A percentile compares a stretch with the other conserved stretches of the same genome.
These are phyloP conservation scores for Blastomyces silverae DNA, from an alignment of 2,329 filamentous ascomycete species.

Conservation along the genomic window DNA sequence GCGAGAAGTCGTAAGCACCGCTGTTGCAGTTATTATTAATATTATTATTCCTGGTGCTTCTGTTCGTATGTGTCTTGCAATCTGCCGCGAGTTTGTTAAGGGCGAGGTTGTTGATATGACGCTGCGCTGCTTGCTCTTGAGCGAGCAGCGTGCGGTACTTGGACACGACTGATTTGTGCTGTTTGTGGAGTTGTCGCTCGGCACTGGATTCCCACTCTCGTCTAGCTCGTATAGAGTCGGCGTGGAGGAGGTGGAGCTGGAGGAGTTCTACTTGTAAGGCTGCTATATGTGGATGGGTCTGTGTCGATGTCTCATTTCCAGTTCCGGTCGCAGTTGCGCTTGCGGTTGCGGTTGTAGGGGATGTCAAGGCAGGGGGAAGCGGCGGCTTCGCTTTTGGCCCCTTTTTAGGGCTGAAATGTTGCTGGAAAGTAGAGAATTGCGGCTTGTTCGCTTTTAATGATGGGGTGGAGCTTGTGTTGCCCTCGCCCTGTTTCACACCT, in stretches of 20 bases:
- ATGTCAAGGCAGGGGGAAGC: conserved; percentile 18
- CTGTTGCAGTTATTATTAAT: neutral
- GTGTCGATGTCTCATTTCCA: conserved; percentile 16
- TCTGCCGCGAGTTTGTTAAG: conserved; percentile 33
- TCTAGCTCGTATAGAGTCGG: conserved; percentile 27
- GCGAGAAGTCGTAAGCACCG: conserved; percentile 27
- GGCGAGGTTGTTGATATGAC: conserved; percentile 33
- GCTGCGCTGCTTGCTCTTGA: conserved; percentile 32
- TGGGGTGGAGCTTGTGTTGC: conserved; percentile 10
- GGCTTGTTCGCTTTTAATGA: conserved; percentile 25
- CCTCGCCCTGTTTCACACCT: conserved; percentile 11
- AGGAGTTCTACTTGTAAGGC: conserved; percentile 40
- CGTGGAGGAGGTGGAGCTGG: conserved; percentile 39
- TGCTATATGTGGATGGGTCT: conserved; percentile 31
- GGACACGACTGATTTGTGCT: conserved; percentile 33
- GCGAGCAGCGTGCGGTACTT: conserved; percentile 30
- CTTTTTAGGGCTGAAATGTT: conserved; percentile 38
- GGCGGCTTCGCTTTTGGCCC: conserved; percentile 25
- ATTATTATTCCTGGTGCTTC: conserved; percentile 17
- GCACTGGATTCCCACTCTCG: conserved; percentile 30
- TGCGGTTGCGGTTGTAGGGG: conserved; percentile 12
- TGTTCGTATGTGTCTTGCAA: conserved; percentile 22
- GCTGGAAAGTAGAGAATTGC: conserved; percentile 35
- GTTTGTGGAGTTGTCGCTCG: conserved; percentile 29
- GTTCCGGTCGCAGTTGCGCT: neutral